Evolutionary conservation across 2,329 filamentous ascomycete species (phyloP).

Genomic region (Fragosphaeria purpurea): DNA sequence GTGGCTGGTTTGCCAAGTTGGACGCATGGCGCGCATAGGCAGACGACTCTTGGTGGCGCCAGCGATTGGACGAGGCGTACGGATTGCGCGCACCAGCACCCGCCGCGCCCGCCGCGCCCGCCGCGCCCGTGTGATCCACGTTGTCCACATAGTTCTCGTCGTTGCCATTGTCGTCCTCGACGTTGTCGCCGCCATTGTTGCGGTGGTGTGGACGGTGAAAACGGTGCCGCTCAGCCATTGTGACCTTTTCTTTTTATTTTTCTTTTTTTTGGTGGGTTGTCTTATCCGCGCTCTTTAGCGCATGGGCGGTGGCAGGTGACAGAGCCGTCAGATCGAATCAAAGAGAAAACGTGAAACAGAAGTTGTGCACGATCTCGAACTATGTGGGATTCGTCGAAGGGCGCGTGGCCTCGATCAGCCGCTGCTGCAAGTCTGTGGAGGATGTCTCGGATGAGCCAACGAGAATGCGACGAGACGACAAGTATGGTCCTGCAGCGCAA

Average conservation of each 20-base stretch:
- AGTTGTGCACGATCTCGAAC: too few species aligned
- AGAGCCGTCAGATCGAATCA: too few species aligned
- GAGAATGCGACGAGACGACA: too few species aligned
- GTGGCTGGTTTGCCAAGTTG: conserved; percentile 19
- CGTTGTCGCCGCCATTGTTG: background rate
- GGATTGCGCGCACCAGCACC: conserved; percentile 35
- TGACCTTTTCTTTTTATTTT: background rate
- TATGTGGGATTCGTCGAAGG: too few species aligned
- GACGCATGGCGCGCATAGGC: conserved; percentile 42
- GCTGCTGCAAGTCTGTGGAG: too few species aligned
- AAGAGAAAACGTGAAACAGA: background rate
- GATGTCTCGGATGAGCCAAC: too few species aligned
- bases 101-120: conserved; percentile 20
- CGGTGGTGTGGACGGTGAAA: conserved; percentile 1
- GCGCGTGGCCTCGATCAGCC: too few species aligned
- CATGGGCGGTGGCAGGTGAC: too few species aligned
- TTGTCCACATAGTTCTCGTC: conserved; percentile 9
- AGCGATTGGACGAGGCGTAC: conserved; percentile 45
- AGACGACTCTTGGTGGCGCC: conserved; percentile 55
- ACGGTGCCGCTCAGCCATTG: conserved; percentile 10
- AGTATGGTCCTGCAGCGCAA: too few species aligned
- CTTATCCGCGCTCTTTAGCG: too few species aligned
- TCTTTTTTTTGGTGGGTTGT: too few species aligned
- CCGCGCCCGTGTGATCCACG: conserved; percentile 4
- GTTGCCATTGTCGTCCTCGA: background rate